Conservation (phyloP, 495 filamentous ascomycete genomes). For the Arthonia radiata region DNA sequence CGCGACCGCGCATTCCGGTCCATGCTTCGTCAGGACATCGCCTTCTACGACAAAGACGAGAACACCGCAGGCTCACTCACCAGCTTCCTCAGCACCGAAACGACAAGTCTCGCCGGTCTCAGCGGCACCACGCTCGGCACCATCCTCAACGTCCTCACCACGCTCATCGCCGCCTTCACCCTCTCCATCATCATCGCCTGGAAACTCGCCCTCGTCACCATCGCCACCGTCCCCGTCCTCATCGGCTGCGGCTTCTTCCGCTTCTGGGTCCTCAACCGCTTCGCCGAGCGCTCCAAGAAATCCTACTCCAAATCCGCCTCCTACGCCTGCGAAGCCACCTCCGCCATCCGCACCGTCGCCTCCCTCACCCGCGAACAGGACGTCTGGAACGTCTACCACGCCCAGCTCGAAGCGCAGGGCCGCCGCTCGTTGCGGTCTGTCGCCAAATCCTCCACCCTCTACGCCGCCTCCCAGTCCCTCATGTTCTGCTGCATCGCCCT, state of each 20-base stretch:
- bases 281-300: constrained; percentile 42
- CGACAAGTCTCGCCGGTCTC: constrained; percentile 61
- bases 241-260: constrained; percentile 65
- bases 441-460: constrained; percentile 41
- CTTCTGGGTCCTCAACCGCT: constrained; percentile 55
- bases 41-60: constrained; percentile 65
- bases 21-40: constrained; percentile 82
- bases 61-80: constrained; percentile 69
- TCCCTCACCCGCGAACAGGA: constrained; percentile 62
- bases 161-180: constrained; percentile 40
- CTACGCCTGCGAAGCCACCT: constrained; percentile 78
- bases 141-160: constrained; percentile 49
- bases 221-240: constrained; percentile 50
- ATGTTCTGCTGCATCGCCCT: constrained; percentile 65
- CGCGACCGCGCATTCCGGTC: constrained; percentile 56
- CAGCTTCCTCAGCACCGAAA: constrained; percentile 64
- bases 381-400: constrained; percentile 48
- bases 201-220: constrained; percentile 76
- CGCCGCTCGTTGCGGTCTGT: constrained; percentile 37
- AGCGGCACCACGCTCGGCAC: constrained; percentile 62
- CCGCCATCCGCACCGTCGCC: constrained; percentile 82
- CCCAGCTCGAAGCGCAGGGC: constrained; percentile 36
- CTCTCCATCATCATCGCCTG: constrained; percentile 52
- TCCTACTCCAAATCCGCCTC: constrained; percentile 52
- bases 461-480: constrained; percentile 54